Evolutionary conservation across 306 rosid species (phyloP).

Genomic region (Cucurbita moschata): DNA sequence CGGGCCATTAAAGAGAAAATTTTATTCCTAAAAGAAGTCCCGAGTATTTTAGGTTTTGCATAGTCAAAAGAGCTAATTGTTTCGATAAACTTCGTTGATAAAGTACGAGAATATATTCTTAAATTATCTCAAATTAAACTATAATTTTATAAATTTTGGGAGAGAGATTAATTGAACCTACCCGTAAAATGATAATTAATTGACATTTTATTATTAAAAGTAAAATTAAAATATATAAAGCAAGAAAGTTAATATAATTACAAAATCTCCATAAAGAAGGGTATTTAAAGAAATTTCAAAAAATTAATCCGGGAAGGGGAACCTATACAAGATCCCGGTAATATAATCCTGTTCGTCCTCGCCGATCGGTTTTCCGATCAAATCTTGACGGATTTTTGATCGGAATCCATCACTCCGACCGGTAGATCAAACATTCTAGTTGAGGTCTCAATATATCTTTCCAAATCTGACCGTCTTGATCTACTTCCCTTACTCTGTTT

Average conservation of each 20-base stretch:
- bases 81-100: too few relatives aligned
- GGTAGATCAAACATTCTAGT: constrained; percentile 18
- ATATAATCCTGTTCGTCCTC: background rate
- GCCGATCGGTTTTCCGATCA: background rate
- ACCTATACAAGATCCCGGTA: background rate
- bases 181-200: too few relatives aligned
- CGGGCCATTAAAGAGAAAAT: too few relatives aligned
- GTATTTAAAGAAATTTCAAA: background rate
- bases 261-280: background rate
- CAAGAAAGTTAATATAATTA: background rate
- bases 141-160: too few relatives aligned
- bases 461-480: constrained; percentile 19
- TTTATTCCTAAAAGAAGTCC: too few relatives aligned
- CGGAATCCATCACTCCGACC: background rate
- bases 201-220: too few relatives aligned
- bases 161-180: too few relatives aligned
- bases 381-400: background rate
- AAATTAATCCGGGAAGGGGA: background rate
- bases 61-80: too few relatives aligned
- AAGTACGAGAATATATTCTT: too few relatives aligned
- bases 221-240: background rate
- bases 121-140: too few relatives aligned
- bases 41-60: too few relatives aligned
- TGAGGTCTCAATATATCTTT: constrained; percentile 32
- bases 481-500: constrained; percentile 5